Evolutionary conservation across 106 monocot species (phyloP), one percentile per base, ranked within the genome.

Genomic region (Iris macrosiphon): DNA sequence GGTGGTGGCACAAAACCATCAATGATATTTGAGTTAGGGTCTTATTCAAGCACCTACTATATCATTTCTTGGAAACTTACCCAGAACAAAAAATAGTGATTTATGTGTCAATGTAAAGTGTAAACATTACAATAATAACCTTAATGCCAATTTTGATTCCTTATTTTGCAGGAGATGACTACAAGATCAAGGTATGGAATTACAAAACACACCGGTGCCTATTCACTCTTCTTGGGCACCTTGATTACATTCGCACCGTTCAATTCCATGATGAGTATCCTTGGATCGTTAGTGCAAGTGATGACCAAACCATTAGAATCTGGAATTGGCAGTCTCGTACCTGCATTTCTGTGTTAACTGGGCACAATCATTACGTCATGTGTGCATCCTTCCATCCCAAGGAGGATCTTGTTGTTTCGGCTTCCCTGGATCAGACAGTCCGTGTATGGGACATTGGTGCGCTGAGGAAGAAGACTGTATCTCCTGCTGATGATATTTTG

Each of bases 271-370:
- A 91, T 45, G 90, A 91, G 59, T 71, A 72, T 43, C 90, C 90
- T 15, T 91, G 90, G 90, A 91, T 91, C 49, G 84, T 91, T 21
- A 85, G 84, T 59, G 80, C 90, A 18, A 84, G 84, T 69, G 90
- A 91, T 69, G 90, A 91, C 68, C 90, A 91, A 49, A 91, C 90
- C 2, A 85, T 91, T 32, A 77, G 90, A 54, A 78, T 91, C 46
- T 91, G 90, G 90, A 91, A 91, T 34, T 91, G 90, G 90, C 90
- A 91, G 45, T 91, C 90, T 8, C 69, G 90, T 4, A 91, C 77
- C 40, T 91, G 90, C 65, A 69, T 91, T 40, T 84, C 90, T 55
- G 90, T 91, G 30, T 61, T 91, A 34, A 91, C 90, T 4, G 85
- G 90, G 13, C 90, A 91, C 58, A 91, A 91, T 57, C 90, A 91